Evolutionary conservation across 768 basidiomycete species (phyloP), one percentile per base, ranked within the genome.

Genomic region (Trametes cinnabarina): DNA sequence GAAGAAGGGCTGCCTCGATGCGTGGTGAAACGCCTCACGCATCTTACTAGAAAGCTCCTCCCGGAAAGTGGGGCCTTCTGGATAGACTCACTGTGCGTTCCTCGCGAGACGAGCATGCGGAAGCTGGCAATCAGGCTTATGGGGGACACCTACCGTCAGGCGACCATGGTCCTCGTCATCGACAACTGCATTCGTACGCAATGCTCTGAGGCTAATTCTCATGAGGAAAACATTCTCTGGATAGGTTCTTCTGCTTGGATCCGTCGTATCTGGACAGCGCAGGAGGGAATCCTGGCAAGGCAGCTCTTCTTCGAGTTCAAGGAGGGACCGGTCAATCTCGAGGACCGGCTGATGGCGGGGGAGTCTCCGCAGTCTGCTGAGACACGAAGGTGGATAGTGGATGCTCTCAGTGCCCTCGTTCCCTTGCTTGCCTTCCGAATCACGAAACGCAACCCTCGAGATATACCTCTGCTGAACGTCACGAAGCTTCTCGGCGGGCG

Each of bases 1-100:
- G 62, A 59, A 32, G 46, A 17, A 14, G 62, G 62, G 8, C 48
- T 63, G 8, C 62, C 62, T 2, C 25, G 34, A 11, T 63, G 62
- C 28, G 49, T 59, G 19, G 28, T 63, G 8, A 14, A n/a, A 15
- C 52, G 57, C 17, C 30, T 63, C 2, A n/a, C 57, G 1, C 20
- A 4, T 0, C 50, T 56, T 14, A 48, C 26, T 6, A 12, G 20
- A 19, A 20, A 23, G 17, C 52, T 55, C 10, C 22, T 51, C 11
- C 62, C 57, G 9, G 58, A 43, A 11, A 4, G 1, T 22, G 53
- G 57, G 2, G 48, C 57, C 22, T 55, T 63, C 17, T 63, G 62
- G 62, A 28, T 58, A 39, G 62, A 63, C 26, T 48, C 51, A 25
- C 49, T 63, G n/a, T 63, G 62, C 34, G 42, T 63, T 14, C 57